Conservation (phyloP, 305 asterid genomes). For the Euphrasia arctica region DNA sequence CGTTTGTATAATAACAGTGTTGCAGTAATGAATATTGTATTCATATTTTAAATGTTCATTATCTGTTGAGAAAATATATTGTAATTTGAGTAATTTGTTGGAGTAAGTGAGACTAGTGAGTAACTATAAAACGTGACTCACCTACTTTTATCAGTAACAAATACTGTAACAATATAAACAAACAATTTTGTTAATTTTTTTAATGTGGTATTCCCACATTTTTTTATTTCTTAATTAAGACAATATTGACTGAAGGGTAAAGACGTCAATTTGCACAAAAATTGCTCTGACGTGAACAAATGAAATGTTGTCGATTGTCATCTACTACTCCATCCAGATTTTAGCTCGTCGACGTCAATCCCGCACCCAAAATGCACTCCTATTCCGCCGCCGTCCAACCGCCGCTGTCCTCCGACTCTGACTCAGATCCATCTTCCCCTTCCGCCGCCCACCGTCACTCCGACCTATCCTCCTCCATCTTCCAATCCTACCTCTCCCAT, state of each 20-base stretch:
- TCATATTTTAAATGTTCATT: neutral
- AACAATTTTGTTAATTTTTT: no score
- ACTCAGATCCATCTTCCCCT: conserved; percentile 52
- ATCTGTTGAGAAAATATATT: neutral
- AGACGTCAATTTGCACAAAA: neutral
- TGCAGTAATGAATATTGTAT: conserved; percentile 11
- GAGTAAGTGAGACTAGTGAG: no score
- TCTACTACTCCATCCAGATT: no score
- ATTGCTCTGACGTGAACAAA: neutral
- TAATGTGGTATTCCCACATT: no score
- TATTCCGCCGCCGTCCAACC: conserved; percentile 31
- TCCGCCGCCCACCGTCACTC: conserved; percentile 42
- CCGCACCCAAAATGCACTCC: conserved; percentile 40
- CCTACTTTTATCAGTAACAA: neutral
- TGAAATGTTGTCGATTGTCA: neutral
- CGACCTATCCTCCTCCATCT: conserved; percentile 77
- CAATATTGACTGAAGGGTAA: conserved; percentile 4
- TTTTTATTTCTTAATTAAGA: no score
- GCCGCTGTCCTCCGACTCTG: conserved; percentile 58
- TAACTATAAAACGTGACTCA: neutral
- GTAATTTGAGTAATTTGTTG: no score
- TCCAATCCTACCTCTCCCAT: conserved; percentile 73
- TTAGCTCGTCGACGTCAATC: no score
- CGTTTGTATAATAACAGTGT: conserved; percentile 8
- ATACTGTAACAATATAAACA: no score